Conservation (phyloP, 371 early-diverging fungal species). For the Rhizomucor pusillus region DNA sequence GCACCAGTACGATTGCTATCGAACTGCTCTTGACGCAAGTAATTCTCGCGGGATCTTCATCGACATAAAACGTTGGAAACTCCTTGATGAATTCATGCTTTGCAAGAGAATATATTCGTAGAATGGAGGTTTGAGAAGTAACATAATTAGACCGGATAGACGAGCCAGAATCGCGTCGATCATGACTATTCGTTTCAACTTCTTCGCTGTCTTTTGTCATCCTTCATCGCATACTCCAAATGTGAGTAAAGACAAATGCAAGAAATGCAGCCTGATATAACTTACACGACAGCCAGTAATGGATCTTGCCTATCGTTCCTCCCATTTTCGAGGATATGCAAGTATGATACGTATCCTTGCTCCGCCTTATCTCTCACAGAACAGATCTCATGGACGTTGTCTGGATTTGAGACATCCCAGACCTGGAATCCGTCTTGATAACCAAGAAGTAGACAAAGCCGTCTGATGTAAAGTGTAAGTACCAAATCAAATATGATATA, state of each 20-base stretch:
- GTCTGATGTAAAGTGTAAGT: conserved; percentile 14
- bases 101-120: conserved; percentile 44
- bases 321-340: conserved; percentile 41
- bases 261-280: neutral
- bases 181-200: neutral
- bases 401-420: conserved; percentile 72
- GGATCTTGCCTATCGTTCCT: conserved; percentile 31
- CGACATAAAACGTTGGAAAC: neutral
- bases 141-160: neutral
- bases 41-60: neutral
- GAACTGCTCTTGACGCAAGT: conserved; percentile 2
- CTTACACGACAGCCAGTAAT: conserved; percentile 54
- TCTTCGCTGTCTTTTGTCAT: neutral
- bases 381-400: conserved; percentile 70
- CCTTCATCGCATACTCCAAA: neutral
- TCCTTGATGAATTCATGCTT: conserved; percentile 30
- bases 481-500: neutral
- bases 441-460: conserved; percentile 65
- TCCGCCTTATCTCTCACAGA: conserved; percentile 54
- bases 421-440: conserved; percentile 82
- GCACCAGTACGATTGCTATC: conserved; percentile 1
- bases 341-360: conserved; percentile 43
- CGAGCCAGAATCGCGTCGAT: neutral
- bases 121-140: conserved; percentile 1
- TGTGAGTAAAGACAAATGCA: neutral